Evolutionary conservation across 1,139 yeast species (phyloP).

Genomic region (Kodamaea ohmeri): DNA sequence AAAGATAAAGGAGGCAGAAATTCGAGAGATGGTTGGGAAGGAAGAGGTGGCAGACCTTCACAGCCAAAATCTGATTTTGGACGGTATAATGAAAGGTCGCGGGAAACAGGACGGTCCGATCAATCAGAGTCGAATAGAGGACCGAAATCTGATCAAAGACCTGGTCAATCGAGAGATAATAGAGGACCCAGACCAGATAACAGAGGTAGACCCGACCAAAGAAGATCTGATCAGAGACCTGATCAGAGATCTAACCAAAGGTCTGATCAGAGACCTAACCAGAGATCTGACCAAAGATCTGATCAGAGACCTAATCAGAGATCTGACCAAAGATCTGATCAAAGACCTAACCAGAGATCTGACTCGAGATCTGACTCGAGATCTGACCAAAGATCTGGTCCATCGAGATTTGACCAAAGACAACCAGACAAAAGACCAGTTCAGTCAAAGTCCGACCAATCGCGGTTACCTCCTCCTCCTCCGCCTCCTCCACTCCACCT

Average conservation of each 20-base stretch:
- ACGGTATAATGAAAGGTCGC: too few relatives aligned
- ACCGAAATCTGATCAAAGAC: too few relatives aligned
- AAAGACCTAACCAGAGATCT: constrained; percentile 1
- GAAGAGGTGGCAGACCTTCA: constrained; percentile 3
- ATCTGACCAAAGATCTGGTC: neutral
- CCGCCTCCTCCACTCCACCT: constrained; percentile 22
- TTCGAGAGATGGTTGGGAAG: constrained; percentile 3
- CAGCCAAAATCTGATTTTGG: too few relatives aligned
- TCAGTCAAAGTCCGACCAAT: neutral
- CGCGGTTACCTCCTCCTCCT: constrained; percentile 31
- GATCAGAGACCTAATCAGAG: constrained; percentile 1
- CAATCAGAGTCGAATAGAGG: too few relatives aligned
- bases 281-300: constrained; percentile 1
- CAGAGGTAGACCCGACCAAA: too few relatives aligned
- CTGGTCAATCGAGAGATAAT: too few relatives aligned
- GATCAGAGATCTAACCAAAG: constrained; percentile 5
- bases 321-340: neutral
- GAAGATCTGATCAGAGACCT: constrained; percentile 6
- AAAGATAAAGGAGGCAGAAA: constrained; percentile 3
- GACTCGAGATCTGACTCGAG: neutral
- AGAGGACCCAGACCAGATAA: too few relatives aligned
- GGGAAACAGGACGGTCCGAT: too few relatives aligned
- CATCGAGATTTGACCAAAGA: constrained; percentile 2
- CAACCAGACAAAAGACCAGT: neutral
- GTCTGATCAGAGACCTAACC: constrained; percentile 7